These are phyloP conservation scores for Pseudotsuga menziesii DNA, from an alignment of 75 land plant genomes.

Conservation along the genomic window DNA sequence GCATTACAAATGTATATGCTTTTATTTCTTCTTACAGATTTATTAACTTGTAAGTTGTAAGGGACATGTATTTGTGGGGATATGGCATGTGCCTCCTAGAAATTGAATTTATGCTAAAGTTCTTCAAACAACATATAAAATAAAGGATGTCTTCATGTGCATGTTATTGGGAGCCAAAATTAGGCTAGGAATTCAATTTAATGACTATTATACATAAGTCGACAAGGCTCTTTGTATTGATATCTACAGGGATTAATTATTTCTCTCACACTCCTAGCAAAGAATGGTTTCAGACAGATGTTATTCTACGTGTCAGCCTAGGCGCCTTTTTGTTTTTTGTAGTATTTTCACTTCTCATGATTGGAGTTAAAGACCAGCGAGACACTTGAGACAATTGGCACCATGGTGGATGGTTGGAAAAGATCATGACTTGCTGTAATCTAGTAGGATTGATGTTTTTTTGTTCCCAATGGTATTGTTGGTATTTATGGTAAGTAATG, in stretches of 20 bases:
- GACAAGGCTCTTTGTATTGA: slow-evolving; percentile 37
- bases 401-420: slow-evolving; percentile 97
- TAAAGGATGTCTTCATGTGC: too few species aligned
- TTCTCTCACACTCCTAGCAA: slow-evolving; percentile 48
- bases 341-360: slow-evolving; percentile 77
- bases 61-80: neutral
- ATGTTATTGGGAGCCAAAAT: too few species aligned
- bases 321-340: slow-evolving; percentile 90
- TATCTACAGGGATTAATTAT: slow-evolving; percentile 78
- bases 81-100: neutral
- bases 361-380: slow-evolving; percentile 94
- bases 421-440: slow-evolving; percentile 73
- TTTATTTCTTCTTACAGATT: neutral
- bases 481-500: slow-evolving; percentile 72
- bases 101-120: neutral
- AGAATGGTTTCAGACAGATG: slow-evolving; percentile 80
- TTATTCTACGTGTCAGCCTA: slow-evolving; percentile 92
- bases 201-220: neutral
- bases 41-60: too few species aligned
- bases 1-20: neutral
- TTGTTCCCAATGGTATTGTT: slow-evolving; percentile 66
- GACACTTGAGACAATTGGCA: slow-evolving; percentile 90
- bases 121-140: too few species aligned
- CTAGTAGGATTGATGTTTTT: slow-evolving; percentile 86
- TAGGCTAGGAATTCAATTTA: neutral